Percentiles rank a stretch among this genome's conserved stretches.
These are phyloP conservation scores for Marsdenia floribunda DNA, from an alignment of 257 asterid genomes.

Conservation along the genomic window DNA sequence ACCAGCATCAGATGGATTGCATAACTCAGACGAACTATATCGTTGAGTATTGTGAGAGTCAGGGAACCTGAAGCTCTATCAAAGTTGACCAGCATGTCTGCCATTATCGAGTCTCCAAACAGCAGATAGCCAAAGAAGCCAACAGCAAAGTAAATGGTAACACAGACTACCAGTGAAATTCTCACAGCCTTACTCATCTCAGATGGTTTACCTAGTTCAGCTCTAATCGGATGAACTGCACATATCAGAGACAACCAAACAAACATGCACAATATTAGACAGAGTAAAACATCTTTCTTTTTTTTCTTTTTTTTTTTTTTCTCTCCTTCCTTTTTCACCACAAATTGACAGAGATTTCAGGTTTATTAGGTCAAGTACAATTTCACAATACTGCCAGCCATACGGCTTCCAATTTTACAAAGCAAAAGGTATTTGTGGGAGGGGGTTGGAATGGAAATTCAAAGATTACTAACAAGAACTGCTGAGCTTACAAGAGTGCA, in stretches of 20 bases:
- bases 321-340: not conserved
- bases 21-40: conserved; percentile 68
- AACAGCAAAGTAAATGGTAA: conserved; percentile 66
- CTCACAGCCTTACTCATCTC: conserved; percentile 83
- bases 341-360: not conserved
- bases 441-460: not conserved
- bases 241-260: conserved; percentile 1
- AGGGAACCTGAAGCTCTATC: conserved; percentile 57
- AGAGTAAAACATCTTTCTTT: not conserved
- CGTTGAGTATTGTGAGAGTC: conserved; percentile 43
- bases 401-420: not conserved
- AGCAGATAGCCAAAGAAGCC: conserved; percentile 93
- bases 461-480: not conserved
- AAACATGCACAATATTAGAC: not conserved
- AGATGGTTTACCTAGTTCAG: conserved; percentile 87
- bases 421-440: not conserved
- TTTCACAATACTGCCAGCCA: not conserved
- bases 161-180: conserved; percentile 58
- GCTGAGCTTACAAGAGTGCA: not conserved
- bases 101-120: conserved; percentile 92
- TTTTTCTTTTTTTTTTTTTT: too few relatives aligned
- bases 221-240: conserved; percentile 98
- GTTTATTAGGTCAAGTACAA: not conserved
- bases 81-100: conserved; percentile 93
- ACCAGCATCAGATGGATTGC: conserved; percentile 97